phyloP scores from a whole-genome alignment of 305 asterid genomes.

The Fraxinus baroniana region DNA sequence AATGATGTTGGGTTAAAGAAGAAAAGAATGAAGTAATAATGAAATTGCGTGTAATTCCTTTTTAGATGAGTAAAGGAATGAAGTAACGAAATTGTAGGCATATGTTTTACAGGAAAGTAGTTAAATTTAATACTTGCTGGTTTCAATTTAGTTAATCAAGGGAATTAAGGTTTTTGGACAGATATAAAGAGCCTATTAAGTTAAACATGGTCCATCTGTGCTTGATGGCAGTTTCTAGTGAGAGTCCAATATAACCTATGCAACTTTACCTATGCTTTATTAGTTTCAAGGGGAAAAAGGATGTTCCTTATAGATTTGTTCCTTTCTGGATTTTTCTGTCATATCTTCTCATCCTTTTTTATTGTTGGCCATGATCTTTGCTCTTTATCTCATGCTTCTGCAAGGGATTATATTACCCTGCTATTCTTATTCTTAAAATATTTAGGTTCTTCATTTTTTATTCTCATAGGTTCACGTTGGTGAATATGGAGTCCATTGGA shows the following conservation, averaged over 20 bases:
- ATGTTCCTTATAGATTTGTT: constrained; percentile 2
- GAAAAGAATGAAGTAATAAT: background rate
- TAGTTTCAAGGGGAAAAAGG: background rate
- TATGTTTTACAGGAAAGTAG: background rate
- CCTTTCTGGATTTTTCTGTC: background rate
- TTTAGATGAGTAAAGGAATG: background rate
- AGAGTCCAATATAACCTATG: background rate
- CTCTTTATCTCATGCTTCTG: constrained; percentile 17
- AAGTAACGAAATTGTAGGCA: background rate
- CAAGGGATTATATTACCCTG: background rate
- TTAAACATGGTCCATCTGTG: background rate
- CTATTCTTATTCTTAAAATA: constrained; percentile 3
- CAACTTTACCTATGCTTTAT: background rate
- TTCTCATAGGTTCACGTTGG: constrained; percentile 80
- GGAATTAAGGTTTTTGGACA: background rate
- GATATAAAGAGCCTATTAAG: background rate
- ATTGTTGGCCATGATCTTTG: background rate
- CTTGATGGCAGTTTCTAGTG: background rate
- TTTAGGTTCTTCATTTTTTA: constrained; percentile 12
- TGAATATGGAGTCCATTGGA: constrained; percentile 98
- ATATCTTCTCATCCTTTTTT: background rate
- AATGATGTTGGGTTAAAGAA: background rate
- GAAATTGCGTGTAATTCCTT: background rate
- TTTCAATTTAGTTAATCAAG: background rate
- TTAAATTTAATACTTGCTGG: background rate